Conservation (phyloP, 345 rosid genomes). For the Excoecaria cochinchinensis region DNA sequence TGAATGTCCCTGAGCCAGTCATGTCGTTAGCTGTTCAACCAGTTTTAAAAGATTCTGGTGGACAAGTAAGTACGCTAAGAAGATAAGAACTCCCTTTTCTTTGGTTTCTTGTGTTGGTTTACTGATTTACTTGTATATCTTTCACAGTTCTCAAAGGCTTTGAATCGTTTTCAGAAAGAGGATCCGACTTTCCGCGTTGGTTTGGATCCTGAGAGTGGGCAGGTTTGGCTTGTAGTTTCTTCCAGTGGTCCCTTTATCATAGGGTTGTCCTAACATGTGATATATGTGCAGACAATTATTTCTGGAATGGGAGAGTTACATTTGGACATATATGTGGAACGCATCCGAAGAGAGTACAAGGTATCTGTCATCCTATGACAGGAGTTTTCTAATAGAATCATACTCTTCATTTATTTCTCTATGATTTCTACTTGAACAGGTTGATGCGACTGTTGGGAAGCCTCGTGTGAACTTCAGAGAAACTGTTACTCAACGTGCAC, state of each 20-base stretch:
- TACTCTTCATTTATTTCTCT: not conserved
- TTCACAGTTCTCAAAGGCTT: constrained; percentile 90
- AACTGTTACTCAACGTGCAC: constrained; percentile 82
- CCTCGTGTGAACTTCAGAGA: constrained; percentile 99
- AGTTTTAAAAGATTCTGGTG: constrained; percentile 91
- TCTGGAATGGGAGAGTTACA: constrained; percentile 99
- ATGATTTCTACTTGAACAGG: constrained; percentile 40
- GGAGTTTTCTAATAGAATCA: not conserved
- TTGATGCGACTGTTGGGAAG: constrained; percentile 95
- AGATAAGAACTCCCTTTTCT: not conserved
- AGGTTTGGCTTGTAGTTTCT: constrained; percentile 47
- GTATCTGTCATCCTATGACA: constrained; percentile 33
- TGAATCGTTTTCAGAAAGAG: constrained; percentile 90
- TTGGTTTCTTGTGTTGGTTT: not conserved
- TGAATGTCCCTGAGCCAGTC: constrained; percentile 99
- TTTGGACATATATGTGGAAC: constrained; percentile 93
- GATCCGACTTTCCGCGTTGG: constrained; percentile 99
- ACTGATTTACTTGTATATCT: not conserved
- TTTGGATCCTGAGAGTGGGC: constrained; percentile 96
- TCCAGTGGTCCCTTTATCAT: not conserved
- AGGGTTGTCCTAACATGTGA: not conserved
- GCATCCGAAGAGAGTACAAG: constrained; percentile 93
- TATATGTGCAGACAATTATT: constrained; percentile 74
- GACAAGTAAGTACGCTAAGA: constrained; percentile 65
- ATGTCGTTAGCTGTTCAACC: constrained; percentile 99